Base-by-base conservation (phyloP, 2,329 filamentous ascomycete genomes). In the Dactylonectria macrodidyma region DNA sequence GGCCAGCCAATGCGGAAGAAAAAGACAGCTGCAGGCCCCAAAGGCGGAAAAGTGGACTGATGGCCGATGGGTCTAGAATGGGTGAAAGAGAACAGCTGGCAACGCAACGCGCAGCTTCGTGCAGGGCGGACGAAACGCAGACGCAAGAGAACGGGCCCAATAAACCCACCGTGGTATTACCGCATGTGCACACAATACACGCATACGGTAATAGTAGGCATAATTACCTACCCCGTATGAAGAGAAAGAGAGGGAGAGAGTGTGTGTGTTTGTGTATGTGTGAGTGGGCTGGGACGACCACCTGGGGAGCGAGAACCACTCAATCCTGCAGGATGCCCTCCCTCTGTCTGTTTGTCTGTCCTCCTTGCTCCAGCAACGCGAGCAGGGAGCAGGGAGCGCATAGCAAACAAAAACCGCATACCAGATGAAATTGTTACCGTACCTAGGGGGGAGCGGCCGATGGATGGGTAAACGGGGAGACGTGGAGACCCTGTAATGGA, bases 111-210 rank as follows among this genome's bases (percentile, higher is more conserved):
- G n/a, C 41, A n/a, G 41, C 41, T 14, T n/a, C 41, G 50, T 41
- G 50, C 44, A 57, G 52, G 60, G 60, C 55, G 34, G 52, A 47
- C 46, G 26, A 44, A 63, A 63, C 47, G 60, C 38, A 54, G 38
- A 62, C 36, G 60, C 60, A 57, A 56, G 44, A 38, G 52, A 57
- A 62, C 44, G 60, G 60, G 16, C 41, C 60, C 59, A 47, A 12
- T 12, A 19, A 19, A 47, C 60, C 51, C 60, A 48, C 36, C 30
- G 24, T 22, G 38, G 60, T 48, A 41, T 41, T 56, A 26, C 51
- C 58, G 52, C 19, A 14, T 44, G 14, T 55, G 41, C 41, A 62
- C 22, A 36, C 41, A 10, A 50, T 57, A 56, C 38, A 41, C 24
- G 19, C 24, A 48, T 24, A 48, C 22, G 12, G 46, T 48, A 19